A percentile compares a stretch with the other conserved stretches of the same genome.
phyloP scores from a whole-genome alignment of 768 basidiomycete genomes.

The Kwoniella europaea region DNA sequence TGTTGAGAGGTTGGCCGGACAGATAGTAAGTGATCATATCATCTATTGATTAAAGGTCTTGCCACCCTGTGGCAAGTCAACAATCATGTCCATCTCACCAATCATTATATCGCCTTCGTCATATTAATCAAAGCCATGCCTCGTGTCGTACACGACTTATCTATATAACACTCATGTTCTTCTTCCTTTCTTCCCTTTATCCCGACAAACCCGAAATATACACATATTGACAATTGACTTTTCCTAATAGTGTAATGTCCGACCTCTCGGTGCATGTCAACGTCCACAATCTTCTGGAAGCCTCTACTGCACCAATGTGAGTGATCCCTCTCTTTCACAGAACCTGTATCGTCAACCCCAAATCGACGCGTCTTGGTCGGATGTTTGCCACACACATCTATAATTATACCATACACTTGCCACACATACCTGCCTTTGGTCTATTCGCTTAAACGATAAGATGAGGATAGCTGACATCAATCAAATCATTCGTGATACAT shows the following conservation, averaged over 20 bases:
- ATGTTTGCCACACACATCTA: neutral
- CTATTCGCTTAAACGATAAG: too few species aligned
- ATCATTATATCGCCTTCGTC: neutral
- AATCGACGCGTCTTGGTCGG: constrained; percentile 7
- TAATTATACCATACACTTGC: too few species aligned
- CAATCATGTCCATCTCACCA: neutral
- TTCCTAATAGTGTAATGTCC: constrained; percentile 24
- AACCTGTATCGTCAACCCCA: neutral
- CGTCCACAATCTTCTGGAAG: constrained; percentile 15
- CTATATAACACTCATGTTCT: neutral
- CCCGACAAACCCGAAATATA: neutral
- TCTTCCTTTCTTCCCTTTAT: neutral
- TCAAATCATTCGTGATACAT: neutral
- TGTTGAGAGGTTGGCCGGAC: constrained; percentile 15
- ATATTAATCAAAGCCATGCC: neutral
- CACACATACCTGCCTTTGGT: too few species aligned
- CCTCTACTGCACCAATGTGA: constrained; percentile 28
- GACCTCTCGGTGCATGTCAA: constrained; percentile 24
- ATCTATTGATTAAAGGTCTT: neutral
- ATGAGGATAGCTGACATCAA: too few species aligned
- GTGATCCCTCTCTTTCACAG: neutral
- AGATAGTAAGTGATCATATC: constrained; percentile 13
- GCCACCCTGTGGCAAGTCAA: constrained; percentile 1
- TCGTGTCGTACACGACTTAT: constrained; percentile 1
- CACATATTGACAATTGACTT: constrained; percentile 1